Conservation (phyloP, 148 eudicot genomes). For the Tetragonia tetragonoides region DNA sequence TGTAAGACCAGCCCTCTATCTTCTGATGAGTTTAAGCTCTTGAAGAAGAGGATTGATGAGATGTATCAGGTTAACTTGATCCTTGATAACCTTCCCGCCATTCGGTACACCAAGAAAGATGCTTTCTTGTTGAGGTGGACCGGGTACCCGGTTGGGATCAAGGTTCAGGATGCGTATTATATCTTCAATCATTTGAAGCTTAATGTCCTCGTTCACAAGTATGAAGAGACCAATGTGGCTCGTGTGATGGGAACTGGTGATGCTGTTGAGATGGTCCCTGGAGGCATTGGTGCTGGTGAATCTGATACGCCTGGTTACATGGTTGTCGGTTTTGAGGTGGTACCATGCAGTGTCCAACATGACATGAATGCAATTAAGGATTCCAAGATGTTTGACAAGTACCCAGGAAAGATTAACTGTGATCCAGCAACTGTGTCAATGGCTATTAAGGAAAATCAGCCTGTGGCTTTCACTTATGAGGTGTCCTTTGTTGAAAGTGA, state of each 20-base stretch:
- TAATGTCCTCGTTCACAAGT: constrained; percentile 71
- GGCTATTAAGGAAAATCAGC: constrained; percentile 56
- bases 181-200: constrained; percentile 73
- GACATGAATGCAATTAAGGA: constrained; percentile 49
- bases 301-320: constrained; percentile 52
- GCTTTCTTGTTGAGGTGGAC: constrained; percentile 60
- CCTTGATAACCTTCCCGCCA: constrained; percentile 79
- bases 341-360: constrained; percentile 59
- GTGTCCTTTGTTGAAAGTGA: constrained; percentile 68
- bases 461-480: constrained; percentile 64
- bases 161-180: constrained; percentile 61
- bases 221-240: constrained; percentile 72
- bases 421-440: constrained; percentile 54
- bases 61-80: constrained; percentile 87
- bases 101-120: constrained; percentile 65
- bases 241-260: constrained; percentile 78
- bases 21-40: constrained; percentile 58
- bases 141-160: constrained; percentile 70
- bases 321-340: constrained; percentile 82
- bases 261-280: constrained; percentile 64
- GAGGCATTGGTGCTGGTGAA: constrained; percentile 35
- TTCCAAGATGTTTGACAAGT: constrained; percentile 52
- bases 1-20: constrained; percentile 59
- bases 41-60: constrained; percentile 75
- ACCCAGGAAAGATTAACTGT: constrained; percentile 56